Evolutionary conservation across 495 filamentous ascomycete species (phyloP).

Genomic region (Letharia lupina): DNA sequence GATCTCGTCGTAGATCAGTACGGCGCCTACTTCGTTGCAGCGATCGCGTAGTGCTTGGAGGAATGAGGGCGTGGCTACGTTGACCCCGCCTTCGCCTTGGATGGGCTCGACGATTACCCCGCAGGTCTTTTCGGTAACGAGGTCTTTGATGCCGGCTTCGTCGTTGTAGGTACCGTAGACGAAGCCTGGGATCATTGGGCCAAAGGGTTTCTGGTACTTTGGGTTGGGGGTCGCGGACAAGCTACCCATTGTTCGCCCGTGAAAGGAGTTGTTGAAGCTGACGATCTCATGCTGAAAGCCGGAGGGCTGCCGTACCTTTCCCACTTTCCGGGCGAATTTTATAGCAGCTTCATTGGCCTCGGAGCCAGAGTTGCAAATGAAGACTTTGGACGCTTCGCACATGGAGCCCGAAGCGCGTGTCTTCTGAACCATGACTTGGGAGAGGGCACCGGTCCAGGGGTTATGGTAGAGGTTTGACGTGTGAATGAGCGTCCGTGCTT

Average conservation of each 20-base stretch:
- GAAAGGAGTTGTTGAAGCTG: conserved; percentile 85
- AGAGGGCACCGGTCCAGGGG: conserved; percentile 81
- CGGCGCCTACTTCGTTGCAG: conserved; percentile 79
- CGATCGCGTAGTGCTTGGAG: conserved; percentile 64
- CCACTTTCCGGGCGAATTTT: conserved; percentile 90
- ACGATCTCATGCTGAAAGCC: conserved; percentile 76
- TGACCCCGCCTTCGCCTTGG: conserved; percentile 92
- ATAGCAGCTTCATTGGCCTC: conserved; percentile 98
- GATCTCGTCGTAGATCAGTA: conserved; percentile 93
- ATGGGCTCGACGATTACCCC: conserved; percentile 97
- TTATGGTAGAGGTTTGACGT: conserved; percentile 95
- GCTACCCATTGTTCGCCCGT: conserved; percentile 90
- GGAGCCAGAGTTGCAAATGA: conserved; percentile 88
- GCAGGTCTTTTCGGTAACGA: conserved; percentile 79
- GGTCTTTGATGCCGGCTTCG: conserved; percentile 52
- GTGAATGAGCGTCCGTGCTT: conserved; percentile 77
- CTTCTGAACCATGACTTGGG: conserved; percentile 69
- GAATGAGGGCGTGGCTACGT: conserved; percentile 74
- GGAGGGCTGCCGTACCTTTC: conserved; percentile 59
- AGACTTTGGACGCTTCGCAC: conserved; percentile 70
- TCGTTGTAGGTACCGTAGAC: conserved; percentile 81
- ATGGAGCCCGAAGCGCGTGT: conserved; percentile 70
- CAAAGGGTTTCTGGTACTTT: conserved; percentile 92
- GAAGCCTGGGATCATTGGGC: conserved; percentile 93
- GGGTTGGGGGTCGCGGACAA: conserved; percentile 94